Evolutionary conservation across 805 yeast genomes (phyloP).

Genomic region (Candida dendrica): DNA sequence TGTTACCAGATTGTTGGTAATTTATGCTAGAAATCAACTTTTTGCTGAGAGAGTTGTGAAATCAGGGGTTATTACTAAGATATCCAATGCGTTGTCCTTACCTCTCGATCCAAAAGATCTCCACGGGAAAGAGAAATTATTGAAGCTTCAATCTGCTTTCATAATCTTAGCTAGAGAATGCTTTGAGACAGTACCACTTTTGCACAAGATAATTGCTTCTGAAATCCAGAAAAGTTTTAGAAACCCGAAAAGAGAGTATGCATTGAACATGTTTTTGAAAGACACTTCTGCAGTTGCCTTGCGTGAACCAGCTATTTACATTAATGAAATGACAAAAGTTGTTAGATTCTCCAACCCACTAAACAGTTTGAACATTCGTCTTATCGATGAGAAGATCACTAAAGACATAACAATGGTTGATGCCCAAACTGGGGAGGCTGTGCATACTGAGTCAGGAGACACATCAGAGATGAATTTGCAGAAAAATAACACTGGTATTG

Average conservation of each 20-base stretch:
- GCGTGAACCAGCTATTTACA: slow-evolving; percentile 42
- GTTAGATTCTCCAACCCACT: slow-evolving; percentile 35
- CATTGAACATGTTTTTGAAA: slow-evolving; percentile 44
- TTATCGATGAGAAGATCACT: slow-evolving; percentile 4
- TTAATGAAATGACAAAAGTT: slow-evolving; percentile 34
- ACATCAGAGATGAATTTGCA: slow-evolving; percentile 8
- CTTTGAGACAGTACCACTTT: slow-evolving; percentile 50
- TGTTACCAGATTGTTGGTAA: slow-evolving; percentile 45
- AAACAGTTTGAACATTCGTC: slow-evolving; percentile 17
- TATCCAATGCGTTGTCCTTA: slow-evolving; percentile 36
- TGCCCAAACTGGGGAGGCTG: slow-evolving; percentile 11
- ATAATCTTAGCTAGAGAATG: slow-evolving; percentile 58
- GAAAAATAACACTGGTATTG: slow-evolving; percentile 44
- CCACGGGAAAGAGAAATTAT: slow-evolving; percentile 27
- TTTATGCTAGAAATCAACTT: slow-evolving; percentile 41
- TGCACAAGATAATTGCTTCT: slow-evolving; percentile 40
- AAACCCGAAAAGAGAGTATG: slow-evolving; percentile 22
- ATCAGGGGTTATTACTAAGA: slow-evolving; percentile 38
- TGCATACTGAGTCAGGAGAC: slow-evolving; percentile 3
- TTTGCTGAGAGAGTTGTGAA: slow-evolving; percentile 34
- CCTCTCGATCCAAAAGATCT: slow-evolving; percentile 23
- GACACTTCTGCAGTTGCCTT: slow-evolving; percentile 40
- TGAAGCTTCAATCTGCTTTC: slow-evolving; percentile 39
- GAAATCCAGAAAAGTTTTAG: slow-evolving; percentile 43
- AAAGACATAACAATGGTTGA: slow-evolving; percentile 17